Evolutionary conservation across 176 grass and related monocot species (phyloP).

Genomic region (Avena sativa): DNA sequence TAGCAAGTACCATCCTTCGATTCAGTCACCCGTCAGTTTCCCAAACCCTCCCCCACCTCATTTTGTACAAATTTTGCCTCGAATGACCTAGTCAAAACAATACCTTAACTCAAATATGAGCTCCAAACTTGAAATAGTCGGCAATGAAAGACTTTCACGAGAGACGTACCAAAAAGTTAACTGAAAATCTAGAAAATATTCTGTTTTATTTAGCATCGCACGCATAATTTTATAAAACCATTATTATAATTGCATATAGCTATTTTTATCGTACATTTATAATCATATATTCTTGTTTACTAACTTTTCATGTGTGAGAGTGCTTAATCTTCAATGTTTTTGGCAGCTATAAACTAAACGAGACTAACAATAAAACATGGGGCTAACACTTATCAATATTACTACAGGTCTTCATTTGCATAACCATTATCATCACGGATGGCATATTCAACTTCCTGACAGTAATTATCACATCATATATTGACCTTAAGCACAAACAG

Average conservation of each 20-base stretch:
- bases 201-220: not conserved
- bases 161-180: not conserved
- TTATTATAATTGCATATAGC: not conserved
- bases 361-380: not conserved
- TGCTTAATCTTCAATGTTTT: not conserved
- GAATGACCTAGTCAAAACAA: not conserved
- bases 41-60: not conserved
- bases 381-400: slow-evolving; percentile 20
- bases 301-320: slow-evolving; percentile 3
- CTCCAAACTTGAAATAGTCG: not conserved
- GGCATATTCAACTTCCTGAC: slow-evolving; percentile 58
- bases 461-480: slow-evolving; percentile 27
- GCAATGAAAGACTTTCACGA: not conserved
- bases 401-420: slow-evolving; percentile 62
- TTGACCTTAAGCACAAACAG: slow-evolving; percentile 49
- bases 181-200: not conserved
- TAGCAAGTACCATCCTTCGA: not conserved
- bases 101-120: not conserved
- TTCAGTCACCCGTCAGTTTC: not conserved
- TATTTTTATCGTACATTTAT: not conserved
- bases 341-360: not conserved
- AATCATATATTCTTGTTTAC: not conserved
- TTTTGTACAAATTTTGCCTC: not conserved
- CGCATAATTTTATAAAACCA: not conserved
- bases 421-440: slow-evolving; percentile 64